Evolutionary conservation across 2,329 filamentous ascomycete genomes (phyloP).

Genomic region (Neodidymelliopsis sp.): DNA sequence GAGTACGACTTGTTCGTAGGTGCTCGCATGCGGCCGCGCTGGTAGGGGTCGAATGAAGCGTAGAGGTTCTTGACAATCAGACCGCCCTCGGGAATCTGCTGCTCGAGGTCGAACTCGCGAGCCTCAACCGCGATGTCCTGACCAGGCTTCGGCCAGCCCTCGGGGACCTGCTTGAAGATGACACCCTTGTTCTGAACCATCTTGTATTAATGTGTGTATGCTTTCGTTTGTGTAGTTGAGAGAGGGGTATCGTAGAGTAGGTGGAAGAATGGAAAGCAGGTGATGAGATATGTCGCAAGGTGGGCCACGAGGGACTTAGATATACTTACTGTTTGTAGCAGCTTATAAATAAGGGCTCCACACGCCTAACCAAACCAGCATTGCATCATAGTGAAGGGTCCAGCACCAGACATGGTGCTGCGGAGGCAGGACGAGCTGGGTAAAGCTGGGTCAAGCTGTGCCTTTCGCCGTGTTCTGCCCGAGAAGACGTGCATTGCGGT

Average conservation of each 20-base stretch:
- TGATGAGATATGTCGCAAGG: not conserved
- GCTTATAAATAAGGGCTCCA: slow-evolving; percentile 11
- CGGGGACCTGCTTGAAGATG: slow-evolving; percentile 74
- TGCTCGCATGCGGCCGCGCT: slow-evolving; percentile 79
- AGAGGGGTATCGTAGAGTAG: not conserved
- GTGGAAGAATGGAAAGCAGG: not conserved
- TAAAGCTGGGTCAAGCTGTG: not conserved
- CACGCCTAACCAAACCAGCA: slow-evolving; percentile 7
- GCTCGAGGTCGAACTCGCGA: slow-evolving; percentile 71
- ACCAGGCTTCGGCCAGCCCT: slow-evolving; percentile 71
- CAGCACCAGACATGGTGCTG: not conserved
- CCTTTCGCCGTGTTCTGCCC: slow-evolving; percentile 15
- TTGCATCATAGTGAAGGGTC: slow-evolving; percentile 17
- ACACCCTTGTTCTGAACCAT: slow-evolving; percentile 76
- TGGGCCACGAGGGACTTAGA: slow-evolving; percentile 1
- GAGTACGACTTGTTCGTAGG: slow-evolving; percentile 71
- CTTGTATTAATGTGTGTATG: slow-evolving; percentile 11
- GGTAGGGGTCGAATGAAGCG: slow-evolving; percentile 83
- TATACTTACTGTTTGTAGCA: slow-evolving; percentile 4
- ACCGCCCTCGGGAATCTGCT: slow-evolving; percentile 67
- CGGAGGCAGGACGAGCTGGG: slow-evolving; percentile 5
- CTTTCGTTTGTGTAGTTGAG: slow-evolving; percentile 4
- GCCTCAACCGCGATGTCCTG: slow-evolving; percentile 74
- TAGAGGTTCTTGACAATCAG: slow-evolving; percentile 75
- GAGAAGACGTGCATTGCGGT: slow-evolving; percentile 6